Evolutionary conservation across 495 filamentous ascomycete species (phyloP), one percentile per base, ranked within the genome.

Genomic region (Xylaria telfairii): DNA sequence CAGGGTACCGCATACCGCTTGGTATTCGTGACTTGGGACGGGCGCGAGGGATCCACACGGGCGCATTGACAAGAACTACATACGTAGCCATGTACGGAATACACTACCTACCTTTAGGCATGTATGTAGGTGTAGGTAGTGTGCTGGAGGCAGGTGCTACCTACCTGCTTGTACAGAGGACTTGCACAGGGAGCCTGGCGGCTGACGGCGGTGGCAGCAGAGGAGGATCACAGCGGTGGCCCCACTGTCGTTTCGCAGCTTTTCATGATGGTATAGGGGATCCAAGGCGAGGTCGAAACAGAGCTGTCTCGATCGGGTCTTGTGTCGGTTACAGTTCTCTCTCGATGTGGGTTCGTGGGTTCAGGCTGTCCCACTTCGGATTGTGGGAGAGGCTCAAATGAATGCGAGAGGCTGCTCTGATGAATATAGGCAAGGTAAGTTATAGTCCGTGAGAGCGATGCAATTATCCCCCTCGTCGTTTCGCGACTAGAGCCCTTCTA

Each of bases 341-440:
- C 44, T 49, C 12, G 19, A 24, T 65, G 44, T 46, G 41, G 61
- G 26, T 42, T 28, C 41, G 44, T 46, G 41, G 61, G 26, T 42
- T 28, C 41, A 19, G 17, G 26, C 19, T 17, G 42, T 49, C 30
- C 62, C 62, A 65, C 63, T 54, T 65, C 41, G 49, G 51, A 68
- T n/a, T 47, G 71, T 71, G 73, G 69, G 51, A 67, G 69, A 64
- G 63, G 68, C 46, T 44, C 71, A 56, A 72, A 72, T 71, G 73
- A 75, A 4, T 53, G 47, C 47, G 64, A 66, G 64, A 54, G 30
- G 64, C n/a, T 54, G 47, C 32, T 4, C 47, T 39, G 47, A n/a
- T 54, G n/a, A 41, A 24, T 66, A 66, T 66, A 30, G 64, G 42
- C 64, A 66, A 19, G 64, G 64, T 53, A 41, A 26, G 64, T 13